phyloP scores from a whole-genome alignment of 805 yeast species.

The Blastobotrys peoriensis region DNA sequence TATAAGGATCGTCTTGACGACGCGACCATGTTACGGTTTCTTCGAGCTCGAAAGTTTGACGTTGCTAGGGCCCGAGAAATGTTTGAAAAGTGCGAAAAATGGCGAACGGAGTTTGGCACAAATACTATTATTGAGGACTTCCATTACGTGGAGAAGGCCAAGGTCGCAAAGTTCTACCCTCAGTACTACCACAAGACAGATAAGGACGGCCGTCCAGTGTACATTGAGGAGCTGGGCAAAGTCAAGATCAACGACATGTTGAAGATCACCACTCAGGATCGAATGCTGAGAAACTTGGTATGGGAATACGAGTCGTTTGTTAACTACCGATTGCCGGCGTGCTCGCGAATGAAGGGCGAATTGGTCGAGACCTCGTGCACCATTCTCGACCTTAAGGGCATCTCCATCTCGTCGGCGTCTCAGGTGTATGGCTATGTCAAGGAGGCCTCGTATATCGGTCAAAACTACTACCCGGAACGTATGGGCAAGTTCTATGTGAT shows the following conservation, averaged over 20 bases:
- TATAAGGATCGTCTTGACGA: conserved; percentile 79
- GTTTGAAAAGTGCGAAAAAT: conserved; percentile 81
- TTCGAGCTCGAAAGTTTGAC: conserved; percentile 94
- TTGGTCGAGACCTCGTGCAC: conserved; percentile 96
- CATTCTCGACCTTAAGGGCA: conserved; percentile 90
- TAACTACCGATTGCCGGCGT: conserved; percentile 82
- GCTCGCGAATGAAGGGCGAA: conserved; percentile 72
- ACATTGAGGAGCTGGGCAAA: conserved; percentile 87
- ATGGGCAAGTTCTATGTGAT: conserved; percentile 97
- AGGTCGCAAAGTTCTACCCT: conserved; percentile 85
- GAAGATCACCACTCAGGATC: conserved; percentile 88
- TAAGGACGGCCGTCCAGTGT: conserved; percentile 94
- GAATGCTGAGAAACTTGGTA: conserved; percentile 91
- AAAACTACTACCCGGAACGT: conserved; percentile 96
- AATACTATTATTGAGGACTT: conserved; percentile 83
- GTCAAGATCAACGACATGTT: conserved; percentile 88
- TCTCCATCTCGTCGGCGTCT: conserved; percentile 75
- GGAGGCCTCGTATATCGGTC: conserved; percentile 92
- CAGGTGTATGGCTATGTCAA: conserved; percentile 82
- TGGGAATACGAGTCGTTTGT: conserved; percentile 97
- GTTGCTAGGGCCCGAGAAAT: conserved; percentile 69
- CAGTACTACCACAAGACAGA: conserved; percentile 97
- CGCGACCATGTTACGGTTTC: conserved; percentile 72
- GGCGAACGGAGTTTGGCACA: conserved; percentile 85
- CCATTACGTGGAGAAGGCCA: conserved; percentile 87